Conservation (phyloP, 225 moss, liverwort and hornwort genomes). For the Sphagnum tenellum region DNA sequence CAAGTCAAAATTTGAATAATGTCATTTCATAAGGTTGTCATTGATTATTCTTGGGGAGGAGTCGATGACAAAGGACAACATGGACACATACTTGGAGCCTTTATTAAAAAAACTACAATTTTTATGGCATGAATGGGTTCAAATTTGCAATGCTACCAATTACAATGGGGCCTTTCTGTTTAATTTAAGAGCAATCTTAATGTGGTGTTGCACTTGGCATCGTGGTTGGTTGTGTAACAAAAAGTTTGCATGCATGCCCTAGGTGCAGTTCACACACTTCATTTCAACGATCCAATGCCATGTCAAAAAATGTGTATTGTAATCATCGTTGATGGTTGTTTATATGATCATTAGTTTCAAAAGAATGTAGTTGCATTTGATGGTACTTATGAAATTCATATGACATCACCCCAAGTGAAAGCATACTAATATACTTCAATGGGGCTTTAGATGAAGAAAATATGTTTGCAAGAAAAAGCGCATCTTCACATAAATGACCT, state of each 20-base stretch:
- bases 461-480: background rate
- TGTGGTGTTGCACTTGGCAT: background rate
- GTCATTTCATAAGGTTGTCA: background rate
- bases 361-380: background rate
- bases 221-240: background rate
- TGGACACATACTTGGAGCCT: background rate
- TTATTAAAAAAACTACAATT: background rate
- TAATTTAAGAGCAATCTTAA: background rate
- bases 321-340: constrained; percentile 1
- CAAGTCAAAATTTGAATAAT: too few species aligned
- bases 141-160: background rate
- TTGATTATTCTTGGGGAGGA: constrained; percentile 1
- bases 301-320: background rate
- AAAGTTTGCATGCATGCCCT: constrained; percentile 3
- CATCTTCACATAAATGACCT: background rate
- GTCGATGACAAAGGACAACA: background rate
- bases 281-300: background rate
- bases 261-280: background rate
- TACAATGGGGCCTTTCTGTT: background rate
- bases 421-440: background rate
- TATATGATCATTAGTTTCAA: background rate
- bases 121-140: background rate
- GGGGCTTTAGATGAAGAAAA: background rate
- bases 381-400: background rate
- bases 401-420: background rate